These are phyloP conservation scores for Fonsecaea monophora DNA, from an alignment of 2,329 filamentous ascomycete genomes.

Conservation along the genomic window DNA sequence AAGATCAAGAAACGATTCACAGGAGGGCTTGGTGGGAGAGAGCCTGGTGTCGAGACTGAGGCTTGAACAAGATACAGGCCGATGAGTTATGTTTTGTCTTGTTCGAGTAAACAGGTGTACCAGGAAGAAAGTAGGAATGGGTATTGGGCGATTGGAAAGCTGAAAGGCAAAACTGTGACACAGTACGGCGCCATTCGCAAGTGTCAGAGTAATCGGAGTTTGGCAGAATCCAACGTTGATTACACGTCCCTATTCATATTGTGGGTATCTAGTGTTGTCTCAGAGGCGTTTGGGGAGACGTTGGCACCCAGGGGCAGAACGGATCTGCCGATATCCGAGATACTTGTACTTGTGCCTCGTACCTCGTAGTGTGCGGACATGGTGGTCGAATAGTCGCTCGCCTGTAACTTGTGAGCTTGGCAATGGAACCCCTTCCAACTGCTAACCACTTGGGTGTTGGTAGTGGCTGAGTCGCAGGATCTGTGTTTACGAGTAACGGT, in stretches of 20 bases:
- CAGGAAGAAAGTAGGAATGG: not conserved
- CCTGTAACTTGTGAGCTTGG: not conserved
- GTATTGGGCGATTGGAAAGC: not conserved
- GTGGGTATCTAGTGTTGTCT: not conserved
- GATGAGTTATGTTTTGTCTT: not conserved
- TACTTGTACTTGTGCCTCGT: too few species aligned
- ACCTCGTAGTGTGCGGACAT: not conserved
- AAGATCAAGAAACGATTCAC: constrained; percentile 79
- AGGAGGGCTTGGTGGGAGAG: constrained; percentile 73
- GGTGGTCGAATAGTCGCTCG: not conserved
- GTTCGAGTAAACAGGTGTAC: not conserved
- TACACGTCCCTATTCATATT: not conserved
- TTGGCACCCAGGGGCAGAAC: not conserved
- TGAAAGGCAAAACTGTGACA: not conserved
- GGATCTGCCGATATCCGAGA: constrained; percentile 3
- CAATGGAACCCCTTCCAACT: not conserved
- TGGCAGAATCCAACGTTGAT: not conserved
- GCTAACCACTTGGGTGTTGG: not conserved
- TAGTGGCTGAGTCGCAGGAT: not conserved
- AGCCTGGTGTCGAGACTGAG: constrained; percentile 88
- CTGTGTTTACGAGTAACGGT: too few species aligned
- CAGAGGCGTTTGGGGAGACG: not conserved
- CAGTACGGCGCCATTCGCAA: not conserved
- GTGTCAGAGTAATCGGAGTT: not conserved
- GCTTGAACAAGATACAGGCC: constrained; percentile 36